Percentiles rank a stretch among this genome's conserved stretches.
These are phyloP conservation scores for Pestalotiopsis sp. DNA, from an alignment of 2,329 filamentous ascomycete species.

Conservation along the genomic window DNA sequence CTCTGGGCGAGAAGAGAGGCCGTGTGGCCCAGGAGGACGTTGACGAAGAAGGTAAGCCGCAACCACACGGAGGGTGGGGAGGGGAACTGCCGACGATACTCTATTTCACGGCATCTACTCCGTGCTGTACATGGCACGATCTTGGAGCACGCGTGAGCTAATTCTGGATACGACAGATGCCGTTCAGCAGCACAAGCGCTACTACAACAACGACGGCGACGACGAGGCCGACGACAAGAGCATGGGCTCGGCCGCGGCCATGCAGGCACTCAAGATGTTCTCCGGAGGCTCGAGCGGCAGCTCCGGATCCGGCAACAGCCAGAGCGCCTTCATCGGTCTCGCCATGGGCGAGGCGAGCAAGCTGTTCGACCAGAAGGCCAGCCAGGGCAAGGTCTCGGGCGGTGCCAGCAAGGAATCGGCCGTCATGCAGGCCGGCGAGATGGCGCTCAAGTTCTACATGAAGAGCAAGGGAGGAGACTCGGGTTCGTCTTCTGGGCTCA, in stretches of 20 bases:
- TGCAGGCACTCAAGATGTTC: conserved; percentile 84
- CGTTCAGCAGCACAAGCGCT: conserved; percentile 74
- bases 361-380: conserved; percentile 63
- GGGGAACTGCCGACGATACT: too few species aligned
- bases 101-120: too few species aligned
- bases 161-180: conserved; percentile 50
- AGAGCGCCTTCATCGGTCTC: conserved; percentile 81
- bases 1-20: conserved; percentile 52
- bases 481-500: conserved; percentile 24
- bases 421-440: conserved; percentile 78
- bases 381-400: conserved; percentile 54
- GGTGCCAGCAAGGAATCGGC: conserved; percentile 79
- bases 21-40: conserved; percentile 47
- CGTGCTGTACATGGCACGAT: neutral
- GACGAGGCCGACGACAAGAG: conserved; percentile 50
- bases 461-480: conserved; percentile 66
- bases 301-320: conserved; percentile 52
- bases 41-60: conserved; percentile 50
- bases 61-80: too few species aligned
- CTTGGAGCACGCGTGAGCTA: neutral
- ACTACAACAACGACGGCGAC: conserved; percentile 61
- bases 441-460: conserved; percentile 89
- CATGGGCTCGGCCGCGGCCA: conserved; percentile 74
- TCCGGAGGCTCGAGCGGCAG: conserved; percentile 53
- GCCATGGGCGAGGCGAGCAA: conserved; percentile 89